Evolutionary conservation across 2,329 filamentous ascomycete genomes (phyloP).

Genomic region (Helotiales sp.): DNA sequence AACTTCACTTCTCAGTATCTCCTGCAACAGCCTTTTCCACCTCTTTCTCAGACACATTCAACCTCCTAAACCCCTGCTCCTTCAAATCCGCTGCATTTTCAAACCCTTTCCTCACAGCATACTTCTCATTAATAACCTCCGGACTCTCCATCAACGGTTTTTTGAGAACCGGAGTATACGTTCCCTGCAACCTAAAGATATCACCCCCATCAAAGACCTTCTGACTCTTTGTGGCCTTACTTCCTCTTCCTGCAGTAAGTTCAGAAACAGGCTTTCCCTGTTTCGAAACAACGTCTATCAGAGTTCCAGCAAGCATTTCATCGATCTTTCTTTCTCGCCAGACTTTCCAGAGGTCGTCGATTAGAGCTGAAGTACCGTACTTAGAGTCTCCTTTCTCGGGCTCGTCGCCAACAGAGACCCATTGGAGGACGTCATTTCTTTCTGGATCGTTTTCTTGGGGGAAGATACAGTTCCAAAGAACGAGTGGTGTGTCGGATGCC

Average conservation of each 20-base stretch:
- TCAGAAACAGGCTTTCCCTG: conserved; percentile 36
- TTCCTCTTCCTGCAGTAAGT: conserved; percentile 37
- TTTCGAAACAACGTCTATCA: conserved; percentile 63
- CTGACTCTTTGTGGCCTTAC: conserved; percentile 33
- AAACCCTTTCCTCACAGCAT: conserved; percentile 62
- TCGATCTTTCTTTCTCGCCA: conserved; percentile 90
- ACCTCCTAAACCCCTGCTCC: conserved; percentile 28
- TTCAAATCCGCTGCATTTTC: conserved; percentile 48
- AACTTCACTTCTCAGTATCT: conserved; percentile 27
- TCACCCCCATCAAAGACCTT: conserved; percentile 57
- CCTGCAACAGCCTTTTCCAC: conserved; percentile 25
- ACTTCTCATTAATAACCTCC: conserved; percentile 59
- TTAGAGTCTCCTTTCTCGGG: conserved; percentile 54
- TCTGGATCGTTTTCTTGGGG: conserved; percentile 49
- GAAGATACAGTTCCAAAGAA: conserved; percentile 96
- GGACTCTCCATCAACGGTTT: conserved; percentile 49
- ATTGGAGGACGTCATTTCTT: conserved; percentile 64
- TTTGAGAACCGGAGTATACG: conserved; percentile 56
- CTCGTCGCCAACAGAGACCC: conserved; percentile 77
- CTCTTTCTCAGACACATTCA: conserved; percentile 18
- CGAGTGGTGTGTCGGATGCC: conserved; percentile 85
- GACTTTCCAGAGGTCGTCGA: conserved; percentile 75
- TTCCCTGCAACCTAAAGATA: conserved; percentile 48
- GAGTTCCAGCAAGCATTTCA: conserved; percentile 74
- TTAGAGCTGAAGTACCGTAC: conserved; percentile 64